Evolutionary conservation across 208 protist genomes (phyloP), one percentile per base, ranked within the genome.

Genomic region (Trypanosoma melophagium): DNA sequence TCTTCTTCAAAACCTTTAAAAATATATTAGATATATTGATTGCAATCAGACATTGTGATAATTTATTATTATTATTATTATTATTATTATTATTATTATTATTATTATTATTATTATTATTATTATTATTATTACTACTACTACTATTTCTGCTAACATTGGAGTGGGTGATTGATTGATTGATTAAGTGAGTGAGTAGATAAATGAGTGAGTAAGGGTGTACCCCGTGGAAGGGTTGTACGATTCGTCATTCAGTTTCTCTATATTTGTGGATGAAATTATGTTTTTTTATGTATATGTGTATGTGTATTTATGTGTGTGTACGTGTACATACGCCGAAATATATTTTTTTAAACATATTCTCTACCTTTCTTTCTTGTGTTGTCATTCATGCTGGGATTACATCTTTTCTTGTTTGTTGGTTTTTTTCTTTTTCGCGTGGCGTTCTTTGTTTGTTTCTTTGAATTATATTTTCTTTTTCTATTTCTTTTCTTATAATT

Each of bases 21-120:
- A 13, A 24, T 60, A 21, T 7, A 21, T 21, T 25, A 16, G 14
- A 19, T 0, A 12, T 19, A 52, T 35, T n/a, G 22, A 35, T 31
- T 12, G 53, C n/a, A 50, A 45, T 13, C 14, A 47, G 17, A 55
- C 19, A 2, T 16, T 22, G 51, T 35, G 24, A 55, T 55, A 3
- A 35, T 24, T 25, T 35, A 35, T 16, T 55, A 22, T 55, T 60
- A 67, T 22, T 25, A 10, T 25, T 28, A 25, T 16, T 35, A 28
- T 14, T 25, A 64, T 21, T 69, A 38, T 69, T 40, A 25, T 69
- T 69, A 51, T 64, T 69, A n/a, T 40, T 35, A 58, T 58, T 31
- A 19, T 8, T 40, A n/a, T 41, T 40, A 21, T 45, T 7, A 22
- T 9, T 60, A 12, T 60, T 9, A 51, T 21, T 22, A 51, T 7